These are phyloP conservation scores for Nakazawaea wyomingensis DNA, from an alignment of 805 yeast genomes.

Conservation along the genomic window DNA sequence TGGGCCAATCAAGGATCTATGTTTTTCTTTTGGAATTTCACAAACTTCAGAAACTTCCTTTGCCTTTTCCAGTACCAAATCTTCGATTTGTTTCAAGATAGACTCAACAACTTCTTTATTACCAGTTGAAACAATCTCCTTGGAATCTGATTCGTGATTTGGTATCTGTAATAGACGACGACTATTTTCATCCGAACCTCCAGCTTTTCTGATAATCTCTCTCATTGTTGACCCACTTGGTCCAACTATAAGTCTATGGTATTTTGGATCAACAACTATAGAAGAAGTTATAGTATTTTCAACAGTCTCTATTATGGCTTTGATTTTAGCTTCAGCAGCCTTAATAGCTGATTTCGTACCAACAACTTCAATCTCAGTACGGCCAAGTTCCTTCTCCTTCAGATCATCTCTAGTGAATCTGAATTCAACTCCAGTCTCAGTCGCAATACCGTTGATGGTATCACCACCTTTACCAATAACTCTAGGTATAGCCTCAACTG, in stretches of 20 bases:
- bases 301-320: conserved; percentile 56
- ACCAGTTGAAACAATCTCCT: conserved; percentile 64
- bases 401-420: conserved; percentile 33
- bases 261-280: conserved; percentile 65
- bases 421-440: conserved; percentile 58
- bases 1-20: conserved; percentile 74
- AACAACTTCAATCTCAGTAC: conserved; percentile 59
- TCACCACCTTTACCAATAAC: conserved; percentile 91
- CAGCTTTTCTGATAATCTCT: conserved; percentile 73
- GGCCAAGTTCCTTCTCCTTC: conserved; percentile 43
- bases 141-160: conserved; percentile 52
- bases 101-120: conserved; percentile 67
- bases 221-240: conserved; percentile 68
- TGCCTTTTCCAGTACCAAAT: conserved; percentile 61
- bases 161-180: conserved; percentile 66
- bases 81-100: conserved; percentile 56
- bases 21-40: conserved; percentile 67
- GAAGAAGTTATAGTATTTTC: conserved; percentile 55
- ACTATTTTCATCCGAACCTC: conserved; percentile 49
- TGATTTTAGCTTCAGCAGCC: conserved; percentile 62
- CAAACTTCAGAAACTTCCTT: conserved; percentile 46
- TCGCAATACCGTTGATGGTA: conserved; percentile 73
- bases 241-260: conserved; percentile 75
- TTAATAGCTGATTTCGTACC: conserved; percentile 77
- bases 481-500: conserved; percentile 69